phyloP scores from a whole-genome alignment of 371 early-diverging fungal species.

The Mucor circinelloides region DNA sequence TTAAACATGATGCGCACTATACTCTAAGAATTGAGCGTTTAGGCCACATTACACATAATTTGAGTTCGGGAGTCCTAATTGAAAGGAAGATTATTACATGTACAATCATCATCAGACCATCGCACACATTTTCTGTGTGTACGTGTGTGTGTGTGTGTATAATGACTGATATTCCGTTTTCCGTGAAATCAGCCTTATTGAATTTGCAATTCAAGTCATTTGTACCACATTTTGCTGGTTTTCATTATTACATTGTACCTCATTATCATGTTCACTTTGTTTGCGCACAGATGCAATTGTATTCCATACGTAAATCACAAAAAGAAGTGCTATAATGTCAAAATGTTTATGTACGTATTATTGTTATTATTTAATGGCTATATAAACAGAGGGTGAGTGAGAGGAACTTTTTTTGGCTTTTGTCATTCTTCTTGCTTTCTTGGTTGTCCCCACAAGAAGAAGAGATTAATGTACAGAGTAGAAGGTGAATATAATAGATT shows the following conservation, averaged over 20 bases:
- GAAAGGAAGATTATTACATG: not conserved
- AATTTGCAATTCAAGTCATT: not conserved
- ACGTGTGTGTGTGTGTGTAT: not conserved
- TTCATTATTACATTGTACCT: not conserved
- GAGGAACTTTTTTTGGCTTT: constrained; percentile 1
- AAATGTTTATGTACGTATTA: not conserved
- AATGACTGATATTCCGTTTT: constrained; percentile 3
- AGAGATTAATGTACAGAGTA: not conserved
- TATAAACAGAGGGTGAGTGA: not conserved
- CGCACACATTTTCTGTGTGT: not conserved
- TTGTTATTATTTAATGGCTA: not conserved
- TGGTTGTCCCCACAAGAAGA: not conserved
- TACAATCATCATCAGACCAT: constrained; percentile 15
- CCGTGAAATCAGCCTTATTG: constrained; percentile 1
- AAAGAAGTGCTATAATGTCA: not conserved
- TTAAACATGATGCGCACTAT: not conserved
- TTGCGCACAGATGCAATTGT: constrained; percentile 4
- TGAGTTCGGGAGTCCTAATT: not conserved
- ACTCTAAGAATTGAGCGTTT: constrained; percentile 3
- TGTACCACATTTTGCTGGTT: not conserved
- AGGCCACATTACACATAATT: constrained; percentile 23
- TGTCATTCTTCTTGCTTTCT: not conserved
- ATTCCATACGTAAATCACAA: not conserved
- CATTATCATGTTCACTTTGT: not conserved
- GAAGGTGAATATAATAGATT: not conserved